phyloP scores from a whole-genome alignment of 1,284 basidiomycete genomes.

The Puccinia coronata region DNA sequence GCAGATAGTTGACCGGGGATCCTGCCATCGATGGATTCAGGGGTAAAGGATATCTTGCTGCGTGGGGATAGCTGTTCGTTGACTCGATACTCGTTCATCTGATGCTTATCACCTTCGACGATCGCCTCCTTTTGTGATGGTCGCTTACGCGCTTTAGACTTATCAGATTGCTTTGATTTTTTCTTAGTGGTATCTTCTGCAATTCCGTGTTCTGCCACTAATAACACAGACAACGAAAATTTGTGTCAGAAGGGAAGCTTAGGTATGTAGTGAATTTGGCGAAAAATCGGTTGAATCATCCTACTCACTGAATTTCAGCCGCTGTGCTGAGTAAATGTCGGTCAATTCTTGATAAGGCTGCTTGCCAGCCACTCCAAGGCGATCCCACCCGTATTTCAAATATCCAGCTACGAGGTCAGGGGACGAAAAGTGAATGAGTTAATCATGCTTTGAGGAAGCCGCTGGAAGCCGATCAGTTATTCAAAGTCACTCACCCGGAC shows the following conservation, averaged over 20 bases:
- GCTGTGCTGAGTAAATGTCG: slow-evolving; percentile 39
- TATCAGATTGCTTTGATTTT: slow-evolving; percentile 16
- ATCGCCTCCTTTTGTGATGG: neutral
- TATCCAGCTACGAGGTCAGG: slow-evolving; percentile 36
- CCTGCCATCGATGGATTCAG: neutral
- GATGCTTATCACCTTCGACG: neutral
- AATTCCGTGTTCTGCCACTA: slow-evolving; percentile 40
- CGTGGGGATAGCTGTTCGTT: neutral
- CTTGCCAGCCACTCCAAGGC: slow-evolving; percentile 39
- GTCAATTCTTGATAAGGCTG: slow-evolving; percentile 45
- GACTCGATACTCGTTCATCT: neutral
- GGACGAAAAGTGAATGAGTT: neutral
- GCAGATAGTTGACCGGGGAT: neutral
- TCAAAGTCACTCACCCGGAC: slow-evolving; percentile 33
- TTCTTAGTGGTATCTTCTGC: slow-evolving; percentile 19
- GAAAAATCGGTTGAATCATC: neutral
- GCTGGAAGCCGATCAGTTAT: neutral
- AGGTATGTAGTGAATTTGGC: neutral
- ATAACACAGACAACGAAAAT: neutral
- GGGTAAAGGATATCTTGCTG: neutral
- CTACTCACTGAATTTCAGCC: slow-evolving; percentile 34
- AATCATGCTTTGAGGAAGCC: no score
- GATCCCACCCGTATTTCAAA: slow-evolving; percentile 49
- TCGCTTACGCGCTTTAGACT: neutral
- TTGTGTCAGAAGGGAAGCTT: neutral